Evolutionary conservation across 2,329 filamentous ascomycete genomes (phyloP), one percentile per base, ranked within the genome.

Genomic region (Beauveria bassiana): DNA sequence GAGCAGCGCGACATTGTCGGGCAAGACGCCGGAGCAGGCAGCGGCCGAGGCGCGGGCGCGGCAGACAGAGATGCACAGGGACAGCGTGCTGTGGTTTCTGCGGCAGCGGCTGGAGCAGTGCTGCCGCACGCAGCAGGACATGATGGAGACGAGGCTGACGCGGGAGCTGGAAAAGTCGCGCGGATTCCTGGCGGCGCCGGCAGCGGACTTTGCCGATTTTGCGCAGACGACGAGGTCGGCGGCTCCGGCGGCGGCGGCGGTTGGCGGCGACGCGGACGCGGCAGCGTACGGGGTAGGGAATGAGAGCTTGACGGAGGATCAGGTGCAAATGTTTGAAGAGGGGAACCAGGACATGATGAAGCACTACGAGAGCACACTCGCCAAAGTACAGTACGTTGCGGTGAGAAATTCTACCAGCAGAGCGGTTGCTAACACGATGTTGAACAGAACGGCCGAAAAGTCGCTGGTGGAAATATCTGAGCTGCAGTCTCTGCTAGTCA

Each of bases 311-410:
- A 91, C 89, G 20, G 81, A 86, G 24, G 92, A 97, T 71, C 93
- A 98, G 74, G 78, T 95, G 58, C 93, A 97, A 73, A 84, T 96
- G 71, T 98, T 99, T 76, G 93, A 93, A 67, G 85, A 91, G 74
- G 93, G 96, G 71, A 97, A 98, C 71, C 87, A 92, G 73, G 87
- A 91, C 65, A 92, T 99, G 87, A 81, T 98, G 68, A 90, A 89
- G 73, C 90, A 96, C 74, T 96, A 96, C 74, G 91, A 97, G 74
- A 91, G 89, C 75, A 92, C 90, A n/a, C 78, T 98, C 72, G 89
- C 93, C 73, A 95, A 98, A 81, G 91, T 98, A 66, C 90, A 89
- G 90, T 96, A 83, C 60, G 89, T 61, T 54, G 9, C 16, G 82
- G 16, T 18, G 54, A 24, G 9, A 22, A 14, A 14, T 22, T 34